phyloP scores from a whole-genome alignment of 2,329 filamentous ascomycete genomes.

The Grosmannia clavigera region DNA sequence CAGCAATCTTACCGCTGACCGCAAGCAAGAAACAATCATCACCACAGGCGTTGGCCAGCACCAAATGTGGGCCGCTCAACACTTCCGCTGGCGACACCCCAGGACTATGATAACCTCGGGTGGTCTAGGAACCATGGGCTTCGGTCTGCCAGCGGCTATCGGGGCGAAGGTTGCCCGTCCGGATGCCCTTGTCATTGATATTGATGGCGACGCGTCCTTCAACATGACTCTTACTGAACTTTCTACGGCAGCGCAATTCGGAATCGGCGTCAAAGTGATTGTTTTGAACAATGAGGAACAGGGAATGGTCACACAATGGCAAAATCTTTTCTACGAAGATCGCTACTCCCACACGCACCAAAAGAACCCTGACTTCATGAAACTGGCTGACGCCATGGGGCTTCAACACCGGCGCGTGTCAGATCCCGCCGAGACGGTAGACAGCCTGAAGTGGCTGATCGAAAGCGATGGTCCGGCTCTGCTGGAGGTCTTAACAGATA shows the following conservation, averaged over 20 bases:
- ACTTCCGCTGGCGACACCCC: constrained; percentile 87
- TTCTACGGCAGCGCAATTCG: constrained; percentile 85
- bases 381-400: constrained; percentile 83
- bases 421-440: constrained; percentile 65
- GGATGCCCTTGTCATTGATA: constrained; percentile 81
- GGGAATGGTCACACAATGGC: constrained; percentile 98
- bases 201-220: constrained; percentile 97
- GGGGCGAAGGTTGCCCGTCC: constrained; percentile 75
- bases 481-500: constrained; percentile 83
- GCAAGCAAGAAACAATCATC: constrained; percentile 78
- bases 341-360: constrained; percentile 88
- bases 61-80: constrained; percentile 97
- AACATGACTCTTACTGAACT: constrained; percentile 97
- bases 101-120: constrained; percentile 94
- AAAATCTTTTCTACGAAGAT: constrained; percentile 94
- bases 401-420: constrained; percentile 60
- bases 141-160: constrained; percentile 84
- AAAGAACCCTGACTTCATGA: constrained; percentile 91
- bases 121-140: constrained; percentile 93
- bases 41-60: constrained; percentile 93
- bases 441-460: constrained; percentile 78
- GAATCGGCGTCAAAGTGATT: constrained; percentile 92
- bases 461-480: constrained; percentile 82
- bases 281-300: constrained; percentile 96
- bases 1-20: constrained; percentile 66